Conservation (phyloP, 1,139 yeast species). For the Debaryomyces coudertii region DNA sequence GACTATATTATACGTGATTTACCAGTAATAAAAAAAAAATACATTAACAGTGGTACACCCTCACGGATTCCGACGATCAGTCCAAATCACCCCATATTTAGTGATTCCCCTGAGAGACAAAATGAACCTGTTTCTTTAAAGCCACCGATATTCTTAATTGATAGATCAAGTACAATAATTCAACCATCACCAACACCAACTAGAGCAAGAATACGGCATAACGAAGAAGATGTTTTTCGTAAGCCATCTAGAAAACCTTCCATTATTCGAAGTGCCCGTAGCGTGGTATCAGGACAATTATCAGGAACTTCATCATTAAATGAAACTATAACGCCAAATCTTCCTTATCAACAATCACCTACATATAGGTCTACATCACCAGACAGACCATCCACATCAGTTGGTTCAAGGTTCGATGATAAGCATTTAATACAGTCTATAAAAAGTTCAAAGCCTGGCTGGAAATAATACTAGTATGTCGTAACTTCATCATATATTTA, state of each 20-base stretch:
- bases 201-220: slow-evolving; percentile 1
- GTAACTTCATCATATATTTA: slow-evolving; percentile 8
- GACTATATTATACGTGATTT: slow-evolving; percentile 28
- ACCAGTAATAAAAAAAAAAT: slow-evolving; percentile 29
- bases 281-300: background rate
- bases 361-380: slow-evolving; percentile 35
- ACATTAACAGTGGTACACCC: slow-evolving; percentile 11
- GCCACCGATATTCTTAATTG: slow-evolving; percentile 13
- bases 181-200: slow-evolving; percentile 12
- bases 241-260: slow-evolving; percentile 9
- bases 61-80: slow-evolving; percentile 37
- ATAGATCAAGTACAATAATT: slow-evolving; percentile 2
- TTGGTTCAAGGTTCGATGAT: slow-evolving; percentile 42
- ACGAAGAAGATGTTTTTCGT: slow-evolving; percentile 9
- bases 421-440: slow-evolving; percentile 35
- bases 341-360: slow-evolving; percentile 14
- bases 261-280: background rate
- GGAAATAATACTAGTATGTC: slow-evolving; percentile 25
- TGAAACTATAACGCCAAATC: slow-evolving; percentile 14
- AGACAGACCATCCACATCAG: slow-evolving; percentile 37
- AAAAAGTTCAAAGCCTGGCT: slow-evolving; percentile 26
- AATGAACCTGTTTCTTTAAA: slow-evolving; percentile 8
- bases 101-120: slow-evolving; percentile 26
- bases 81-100: slow-evolving; percentile 35
- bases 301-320: slow-evolving; percentile 8